Percentiles rank a stretch among this genome's conserved stretches.
Evolutionary conservation across 257 asterid species (phyloP).

Genomic region (Lantana camara): DNA sequence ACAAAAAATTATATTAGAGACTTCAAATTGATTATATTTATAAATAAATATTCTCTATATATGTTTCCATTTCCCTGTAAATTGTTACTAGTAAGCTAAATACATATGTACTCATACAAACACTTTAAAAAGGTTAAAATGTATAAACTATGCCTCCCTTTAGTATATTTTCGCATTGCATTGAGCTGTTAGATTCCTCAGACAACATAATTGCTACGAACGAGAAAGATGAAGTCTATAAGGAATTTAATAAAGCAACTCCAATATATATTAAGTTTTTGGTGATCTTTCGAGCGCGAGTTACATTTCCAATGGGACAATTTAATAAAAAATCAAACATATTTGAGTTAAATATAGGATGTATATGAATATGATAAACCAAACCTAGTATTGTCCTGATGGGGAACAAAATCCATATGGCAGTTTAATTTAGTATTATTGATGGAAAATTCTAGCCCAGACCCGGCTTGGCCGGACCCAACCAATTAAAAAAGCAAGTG

Average conservation of each 20-base stretch:
- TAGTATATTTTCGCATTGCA: conserved; percentile 16
- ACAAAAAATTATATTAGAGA: too few relatives aligned
- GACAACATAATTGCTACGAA: conserved; percentile 15
- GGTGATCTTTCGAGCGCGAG: neutral
- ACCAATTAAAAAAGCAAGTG: too few relatives aligned
- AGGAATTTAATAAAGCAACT: neutral
- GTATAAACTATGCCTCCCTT: neutral
- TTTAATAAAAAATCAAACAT: neutral
- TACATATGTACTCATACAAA: neutral
- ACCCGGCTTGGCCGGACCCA: too few relatives aligned
- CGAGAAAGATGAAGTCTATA: neutral
- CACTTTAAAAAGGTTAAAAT: neutral
- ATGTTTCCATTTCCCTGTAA: too few relatives aligned
- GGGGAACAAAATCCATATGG: too few relatives aligned
- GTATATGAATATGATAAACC: neutral
- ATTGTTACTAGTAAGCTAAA: neutral
- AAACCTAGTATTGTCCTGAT: neutral
- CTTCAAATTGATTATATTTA: too few relatives aligned
- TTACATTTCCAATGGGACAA: neutral
- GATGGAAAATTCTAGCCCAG: too few relatives aligned
- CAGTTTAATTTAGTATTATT: too few relatives aligned
- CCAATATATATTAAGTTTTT: neutral
- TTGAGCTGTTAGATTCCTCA: conserved; percentile 26
- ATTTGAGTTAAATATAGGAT: neutral
- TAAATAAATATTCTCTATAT: too few relatives aligned